Evolutionary conservation across 1,284 basidiomycete genomes (phyloP).

Genomic region (Xanthoconium separans): DNA sequence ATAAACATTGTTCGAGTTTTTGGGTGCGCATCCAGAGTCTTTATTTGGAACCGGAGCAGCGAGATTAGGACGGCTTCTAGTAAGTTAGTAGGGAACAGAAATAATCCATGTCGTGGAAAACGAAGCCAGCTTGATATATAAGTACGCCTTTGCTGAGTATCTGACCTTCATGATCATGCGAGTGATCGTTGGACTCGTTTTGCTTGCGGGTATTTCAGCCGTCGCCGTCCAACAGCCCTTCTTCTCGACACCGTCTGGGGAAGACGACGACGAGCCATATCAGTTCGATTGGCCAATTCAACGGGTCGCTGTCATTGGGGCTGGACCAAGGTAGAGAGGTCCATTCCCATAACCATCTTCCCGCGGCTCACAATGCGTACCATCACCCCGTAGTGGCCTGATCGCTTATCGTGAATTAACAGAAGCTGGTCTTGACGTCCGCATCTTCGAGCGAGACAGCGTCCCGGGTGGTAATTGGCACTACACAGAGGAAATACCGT

Average conservation of each 20-base stretch:
- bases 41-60: too few relatives aligned
- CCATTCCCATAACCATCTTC: not conserved
- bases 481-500: slow-evolving; percentile 13
- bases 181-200: not conserved
- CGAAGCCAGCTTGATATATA: too few relatives aligned
- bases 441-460: slow-evolving; percentile 18
- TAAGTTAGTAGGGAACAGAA: too few relatives aligned
- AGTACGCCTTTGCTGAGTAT: too few relatives aligned
- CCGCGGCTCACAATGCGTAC: not conserved
- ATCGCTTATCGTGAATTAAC: slow-evolving; percentile 12
- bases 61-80: too few relatives aligned
- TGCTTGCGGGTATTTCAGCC: not conserved
- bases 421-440: slow-evolving; percentile 16
- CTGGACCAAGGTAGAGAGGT: slow-evolving; percentile 14
- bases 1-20: not conserved
- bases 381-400: slow-evolving; percentile 5
- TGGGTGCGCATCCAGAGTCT: too few relatives aligned
- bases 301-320: slow-evolving; percentile 17
- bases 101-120: too few relatives aligned
- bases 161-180: not conserved
- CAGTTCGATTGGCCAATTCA: slow-evolving; percentile 18
- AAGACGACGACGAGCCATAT: not conserved
- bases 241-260: not conserved
- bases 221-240: slow-evolving; percentile 9
- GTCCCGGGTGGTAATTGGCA: slow-evolving; percentile 13